Base-by-base conservation (phyloP, 768 basidiomycete species). In the Cystobasidium tubakii region DNA sequence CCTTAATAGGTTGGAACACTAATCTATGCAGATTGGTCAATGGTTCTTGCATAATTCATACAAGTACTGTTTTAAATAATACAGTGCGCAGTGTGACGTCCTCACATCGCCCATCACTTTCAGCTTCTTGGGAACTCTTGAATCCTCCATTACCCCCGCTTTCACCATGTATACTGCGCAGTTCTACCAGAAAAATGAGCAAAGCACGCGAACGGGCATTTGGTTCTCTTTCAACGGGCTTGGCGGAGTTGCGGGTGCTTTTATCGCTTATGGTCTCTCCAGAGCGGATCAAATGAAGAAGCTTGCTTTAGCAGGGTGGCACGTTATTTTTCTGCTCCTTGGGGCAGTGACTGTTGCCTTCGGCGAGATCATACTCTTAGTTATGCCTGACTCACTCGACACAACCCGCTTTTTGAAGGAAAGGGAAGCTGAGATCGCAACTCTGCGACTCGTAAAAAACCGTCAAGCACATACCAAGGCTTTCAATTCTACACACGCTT, bases 191-290 rank as follows among this genome's bases (percentile, higher is more conserved):
- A 75, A 71, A 50, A 23, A 33, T 19, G 66, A 70, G 33, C 74
- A 75, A n/a, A 66, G 55, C 13, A 33, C 43, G 0, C 73, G 72
- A 1, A 67, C 66, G 27, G 75, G 66, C 12, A 39, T 76, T 34
- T 76, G 73, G 73, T 76, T 76, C 73, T 66, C 62, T 1, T 65
- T 34, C 62, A 77, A 77, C 67, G 66, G 66, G 0, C 36, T 75
- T 34, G 62, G 44, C 29, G 54, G 63, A 19, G 36, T 74, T 13
- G 23, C 75, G 19, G 76, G 76, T 1, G 73, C 73, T 19, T 34
- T 64, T 44, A 54, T 77, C 17, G 75, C 75, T 0, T 77, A 70
- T 36, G 62, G 62, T 7, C n/a, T 63, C 6, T 23, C 62, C 10
- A 6, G 27, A 9, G 62, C 33, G 9, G 33, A 63, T 21, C 10